Conservation (phyloP, 345 rosid species). For the Linum tenue region DNA sequence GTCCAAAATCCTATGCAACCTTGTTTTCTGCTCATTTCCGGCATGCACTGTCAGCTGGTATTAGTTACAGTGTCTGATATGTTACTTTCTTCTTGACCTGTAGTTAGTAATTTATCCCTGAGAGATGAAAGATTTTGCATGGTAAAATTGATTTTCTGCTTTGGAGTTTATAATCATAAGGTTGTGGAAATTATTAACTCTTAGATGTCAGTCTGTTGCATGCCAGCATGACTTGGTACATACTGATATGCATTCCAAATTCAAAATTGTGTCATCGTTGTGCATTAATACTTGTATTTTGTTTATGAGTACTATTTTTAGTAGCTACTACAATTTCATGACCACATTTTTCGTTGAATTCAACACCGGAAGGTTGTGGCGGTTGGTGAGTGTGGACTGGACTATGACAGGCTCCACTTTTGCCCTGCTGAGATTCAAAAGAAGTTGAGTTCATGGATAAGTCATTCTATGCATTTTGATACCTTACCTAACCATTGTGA, state of each 20-base stretch:
- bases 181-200: background rate
- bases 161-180: background rate
- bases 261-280: background rate
- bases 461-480: conserved; percentile 2
- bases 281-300: background rate
- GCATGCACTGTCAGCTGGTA: too few species aligned
- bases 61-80: too few species aligned
- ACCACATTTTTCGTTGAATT: background rate
- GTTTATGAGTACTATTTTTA: background rate
- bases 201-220: background rate
- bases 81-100: too few species aligned
- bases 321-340: background rate
- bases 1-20: background rate
- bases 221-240: background rate
- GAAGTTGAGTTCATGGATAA: conserved; percentile 42
- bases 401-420: conserved; percentile 94
- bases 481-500: background rate
- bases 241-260: background rate
- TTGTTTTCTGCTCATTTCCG: background rate
- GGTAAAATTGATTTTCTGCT: background rate
- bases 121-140: too few species aligned
- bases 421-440: conserved; percentile 71
- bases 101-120: too few species aligned
- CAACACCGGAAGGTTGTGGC: conserved; percentile 58
- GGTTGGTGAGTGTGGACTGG: conserved; percentile 94